phyloP scores from a whole-genome alignment of 1,284 basidiomycete species.

The Leccinum fallax region DNA sequence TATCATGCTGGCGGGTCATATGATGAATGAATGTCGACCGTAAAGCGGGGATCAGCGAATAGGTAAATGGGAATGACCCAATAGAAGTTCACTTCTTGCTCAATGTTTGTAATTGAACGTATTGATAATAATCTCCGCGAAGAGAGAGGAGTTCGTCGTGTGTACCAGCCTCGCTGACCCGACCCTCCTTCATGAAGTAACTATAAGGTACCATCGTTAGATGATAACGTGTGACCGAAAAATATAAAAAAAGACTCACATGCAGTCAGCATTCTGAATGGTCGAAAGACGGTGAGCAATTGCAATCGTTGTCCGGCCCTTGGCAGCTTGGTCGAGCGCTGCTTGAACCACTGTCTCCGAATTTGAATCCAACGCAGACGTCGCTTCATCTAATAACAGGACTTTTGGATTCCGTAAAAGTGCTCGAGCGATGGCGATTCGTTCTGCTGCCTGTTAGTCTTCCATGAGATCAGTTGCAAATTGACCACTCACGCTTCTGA shows the following conservation, averaged over 20 bases:
- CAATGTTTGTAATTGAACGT: conserved; percentile 83
- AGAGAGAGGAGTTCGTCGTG: conserved; percentile 81
- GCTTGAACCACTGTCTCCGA: conserved; percentile 95
- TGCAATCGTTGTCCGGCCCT: conserved; percentile 88
- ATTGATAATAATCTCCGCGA: conserved; percentile 85
- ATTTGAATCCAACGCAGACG: conserved; percentile 92
- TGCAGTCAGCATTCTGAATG: conserved; percentile 92
- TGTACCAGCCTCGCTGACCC: conserved; percentile 84
- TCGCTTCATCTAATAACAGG: conserved; percentile 88
- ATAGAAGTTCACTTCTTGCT: conserved; percentile 47
- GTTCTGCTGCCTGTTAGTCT: conserved; percentile 52
- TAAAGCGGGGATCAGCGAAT: no score
- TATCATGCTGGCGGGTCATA: no score
- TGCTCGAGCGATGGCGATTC: conserved; percentile 96
- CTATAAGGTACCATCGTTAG: conserved; percentile 41
- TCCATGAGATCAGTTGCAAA: neutral
- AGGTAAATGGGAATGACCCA: no score
- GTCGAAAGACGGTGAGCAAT: conserved; percentile 94
- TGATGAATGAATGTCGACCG: no score
- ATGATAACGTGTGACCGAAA: conserved; percentile 1
- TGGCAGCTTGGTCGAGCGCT: conserved; percentile 89
- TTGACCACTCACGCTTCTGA: conserved; percentile 72
- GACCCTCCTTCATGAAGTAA: conserved; percentile 90
- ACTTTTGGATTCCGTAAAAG: conserved; percentile 95
- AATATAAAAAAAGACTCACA: conserved; percentile 52